phyloP scores from a whole-genome alignment of 228 moss, liverwort and hornwort genomes.

The Sphagnum fallax region DNA sequence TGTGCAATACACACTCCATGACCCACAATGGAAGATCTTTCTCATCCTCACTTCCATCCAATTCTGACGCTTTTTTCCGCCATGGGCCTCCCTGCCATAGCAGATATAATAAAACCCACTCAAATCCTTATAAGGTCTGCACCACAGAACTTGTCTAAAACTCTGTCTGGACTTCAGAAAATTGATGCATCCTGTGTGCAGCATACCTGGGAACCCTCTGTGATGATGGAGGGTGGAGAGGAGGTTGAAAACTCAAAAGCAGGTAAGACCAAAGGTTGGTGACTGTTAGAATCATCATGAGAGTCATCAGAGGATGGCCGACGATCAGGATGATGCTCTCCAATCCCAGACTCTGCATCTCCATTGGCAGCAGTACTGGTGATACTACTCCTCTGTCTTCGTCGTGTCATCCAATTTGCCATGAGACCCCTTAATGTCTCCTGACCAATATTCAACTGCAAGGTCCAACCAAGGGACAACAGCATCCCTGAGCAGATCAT shows the following conservation, averaged over 20 bases:
- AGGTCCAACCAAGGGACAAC: neutral
- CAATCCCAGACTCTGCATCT: slow-evolving; percentile 43
- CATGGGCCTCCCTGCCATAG: slow-evolving; percentile 60
- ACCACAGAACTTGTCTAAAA: too few relatives aligned
- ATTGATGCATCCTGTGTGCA: neutral
- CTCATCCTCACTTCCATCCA: slow-evolving; percentile 77
- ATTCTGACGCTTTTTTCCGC: slow-evolving; percentile 78
- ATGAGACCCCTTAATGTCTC: slow-evolving; percentile 79
- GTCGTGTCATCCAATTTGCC: slow-evolving; percentile 54
- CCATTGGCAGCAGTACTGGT: slow-evolving; percentile 48
- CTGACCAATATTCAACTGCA: slow-evolving; percentile 76
- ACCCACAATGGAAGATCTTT: slow-evolving; percentile 80
- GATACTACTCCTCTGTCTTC: slow-evolving; percentile 20
- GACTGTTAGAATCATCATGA: slow-evolving; percentile 30
- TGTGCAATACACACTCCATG: slow-evolving; percentile 71
- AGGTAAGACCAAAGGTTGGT: slow-evolving; percentile 49
- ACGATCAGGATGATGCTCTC: slow-evolving; percentile 51
- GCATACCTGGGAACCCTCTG: slow-evolving; percentile 58
- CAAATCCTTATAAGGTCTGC: too few relatives aligned
- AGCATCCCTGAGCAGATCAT: too few relatives aligned
- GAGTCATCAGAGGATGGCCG: slow-evolving; percentile 33
- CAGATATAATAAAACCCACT: neutral
- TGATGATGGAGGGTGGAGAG: slow-evolving; percentile 74
- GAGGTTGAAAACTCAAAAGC: slow-evolving; percentile 70
- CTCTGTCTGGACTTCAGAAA: too few relatives aligned